Percentiles rank a stretch among this genome's conserved stretches.
Conservation (phyloP, 2,329 filamentous ascomycete genomes). For the Zasmidium citrigriseum region DNA sequence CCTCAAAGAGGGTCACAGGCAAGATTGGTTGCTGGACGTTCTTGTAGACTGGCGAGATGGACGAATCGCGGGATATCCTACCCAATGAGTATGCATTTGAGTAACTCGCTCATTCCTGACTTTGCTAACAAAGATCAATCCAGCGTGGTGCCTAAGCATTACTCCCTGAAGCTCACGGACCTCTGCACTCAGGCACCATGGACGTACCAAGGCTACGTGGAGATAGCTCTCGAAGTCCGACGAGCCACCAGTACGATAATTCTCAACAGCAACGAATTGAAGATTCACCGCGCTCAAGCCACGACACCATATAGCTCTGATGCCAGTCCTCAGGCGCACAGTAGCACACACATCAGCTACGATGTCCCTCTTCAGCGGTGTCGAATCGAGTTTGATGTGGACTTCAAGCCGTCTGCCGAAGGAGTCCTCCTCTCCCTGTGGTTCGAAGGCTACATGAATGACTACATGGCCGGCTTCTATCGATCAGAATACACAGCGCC, state of each 20-base stretch:
- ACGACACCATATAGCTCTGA: not conserved
- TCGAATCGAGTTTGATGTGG: not conserved
- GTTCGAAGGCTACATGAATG: slow-evolving; percentile 79
- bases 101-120: not conserved
- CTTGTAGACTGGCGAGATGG: not conserved
- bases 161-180: slow-evolving; percentile 75
- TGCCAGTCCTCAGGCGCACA: slow-evolving; percentile 62
- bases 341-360: slow-evolving; percentile 67
- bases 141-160: slow-evolving; percentile 79
- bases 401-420: not conserved
- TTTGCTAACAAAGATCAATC: not conserved
- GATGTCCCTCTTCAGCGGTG: slow-evolving; percentile 47
- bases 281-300: not conserved
- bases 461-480: slow-evolving; percentile 91
- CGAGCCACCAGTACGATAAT: slow-evolving; percentile 72
- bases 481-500: slow-evolving; percentile 55
- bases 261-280: slow-evolving; percentile 72
- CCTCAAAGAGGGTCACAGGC: too few species aligned
- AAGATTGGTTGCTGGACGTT: too few species aligned
- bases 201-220: slow-evolving; percentile 80
- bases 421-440: slow-evolving; percentile 58
- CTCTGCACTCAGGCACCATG: slow-evolving; percentile 70
- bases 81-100: not conserved
- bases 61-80: not conserved
- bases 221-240: slow-evolving; percentile 71